Evolutionary conservation across 1,284 basidiomycete genomes (phyloP).

Genomic region (Chalciporus sp.): DNA sequence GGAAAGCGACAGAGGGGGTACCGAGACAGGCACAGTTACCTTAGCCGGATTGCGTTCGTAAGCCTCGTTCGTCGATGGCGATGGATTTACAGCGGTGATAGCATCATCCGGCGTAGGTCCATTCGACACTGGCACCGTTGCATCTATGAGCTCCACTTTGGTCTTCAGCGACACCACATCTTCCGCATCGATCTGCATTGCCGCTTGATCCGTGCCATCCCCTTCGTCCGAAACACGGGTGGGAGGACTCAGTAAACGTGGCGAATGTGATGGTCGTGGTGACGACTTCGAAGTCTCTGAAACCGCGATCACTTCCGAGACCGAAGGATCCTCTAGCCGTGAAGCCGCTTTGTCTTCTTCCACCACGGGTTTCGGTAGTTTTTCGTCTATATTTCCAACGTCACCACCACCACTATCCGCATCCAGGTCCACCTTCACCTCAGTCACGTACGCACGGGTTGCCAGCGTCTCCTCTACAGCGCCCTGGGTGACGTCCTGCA

Average conservation of each 20-base stretch:
- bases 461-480: background rate
- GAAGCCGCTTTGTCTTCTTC: background rate
- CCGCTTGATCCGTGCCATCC: slow-evolving; percentile 10
- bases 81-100: slow-evolving; percentile 35
- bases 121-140: slow-evolving; percentile 26
- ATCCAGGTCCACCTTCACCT: background rate
- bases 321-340: background rate
- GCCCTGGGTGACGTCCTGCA: slow-evolving; percentile 6
- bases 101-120: slow-evolving; percentile 25
- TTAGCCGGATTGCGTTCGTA: slow-evolving; percentile 16
- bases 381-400: background rate
- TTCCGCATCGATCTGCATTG: slow-evolving; percentile 5
- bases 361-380: background rate
- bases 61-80: slow-evolving; percentile 33
- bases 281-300: background rate
- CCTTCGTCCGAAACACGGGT: slow-evolving; percentile 6
- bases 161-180: slow-evolving; percentile 25
- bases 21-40: background rate
- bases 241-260: background rate
- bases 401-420: background rate
- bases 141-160: slow-evolving; percentile 38
- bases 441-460: background rate
- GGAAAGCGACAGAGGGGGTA: background rate
- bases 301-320: background rate
- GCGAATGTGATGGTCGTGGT: background rate